Base-by-base conservation (phyloP, 345 rosid species). In the Ricinus communis region DNA sequence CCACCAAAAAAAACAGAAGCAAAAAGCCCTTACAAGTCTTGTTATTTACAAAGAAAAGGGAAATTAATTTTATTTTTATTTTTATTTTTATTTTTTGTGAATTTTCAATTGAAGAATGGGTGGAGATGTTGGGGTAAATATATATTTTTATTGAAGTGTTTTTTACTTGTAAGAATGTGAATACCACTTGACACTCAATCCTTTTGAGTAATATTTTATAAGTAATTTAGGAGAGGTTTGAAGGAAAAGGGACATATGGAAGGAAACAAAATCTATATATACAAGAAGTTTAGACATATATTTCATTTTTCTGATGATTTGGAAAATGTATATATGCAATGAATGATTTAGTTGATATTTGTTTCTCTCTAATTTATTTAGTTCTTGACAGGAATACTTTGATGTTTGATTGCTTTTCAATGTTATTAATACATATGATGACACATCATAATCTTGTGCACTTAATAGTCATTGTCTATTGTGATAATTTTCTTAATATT, bases 31-130 rank as follows among this genome's bases (percentile, higher is more conserved):
- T 30, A 18, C 7, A 65, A 21, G 24, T 65, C 25, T 53, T 62
- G 56, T 72, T 66, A 75, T 79, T 73, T 79, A 74, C 74, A 59
- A 67, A 74, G 11, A 55, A 43, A 55, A n/a, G 52, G 62, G 50
- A 41, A 52, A 62, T 30, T 70, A 3, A 62, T 49, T 80, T 70
- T 18, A 8, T 38, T 63, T 76, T n/a, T 46, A 13, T 36, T 57
- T 64, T 72, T 8, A 22, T n/a, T 67, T 22, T 71, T 33, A 43
- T 4, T 4, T 25, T 2, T 69, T 41, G 54, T 54, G 68, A 47
- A 38, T 66, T 66, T 63, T 76, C 58, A 66, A 45, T 72, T 70
- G 69, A 21, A 60, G 46, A 67, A 57, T 12, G 67, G 28, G 47
- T 19, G 33, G 18, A n/a, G 14, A 15, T 49, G 14, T 16, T 27